Evolutionary conservation across 768 basidiomycete genomes (phyloP).

Genomic region (Calvatia gigantea): DNA sequence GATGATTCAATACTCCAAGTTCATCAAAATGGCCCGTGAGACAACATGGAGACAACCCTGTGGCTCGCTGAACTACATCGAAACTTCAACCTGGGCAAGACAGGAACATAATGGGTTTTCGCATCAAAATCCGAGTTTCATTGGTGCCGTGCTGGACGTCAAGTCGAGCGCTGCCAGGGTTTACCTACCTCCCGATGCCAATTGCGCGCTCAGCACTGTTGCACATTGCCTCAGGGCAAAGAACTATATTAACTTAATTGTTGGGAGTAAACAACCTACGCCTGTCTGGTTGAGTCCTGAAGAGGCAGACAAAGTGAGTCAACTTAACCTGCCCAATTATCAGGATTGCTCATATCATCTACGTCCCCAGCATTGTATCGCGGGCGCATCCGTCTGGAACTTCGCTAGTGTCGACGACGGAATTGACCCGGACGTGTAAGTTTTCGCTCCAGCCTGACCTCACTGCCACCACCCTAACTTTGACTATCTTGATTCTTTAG

Average conservation of each 20-base stretch:
- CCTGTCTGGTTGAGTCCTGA: conserved; percentile 76
- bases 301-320: conserved; percentile 63
- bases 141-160: conserved; percentile 79
- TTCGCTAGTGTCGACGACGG: conserved; percentile 76
- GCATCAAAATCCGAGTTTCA: conserved; percentile 83
- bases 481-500: conserved; percentile 36
- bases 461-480: not conserved
- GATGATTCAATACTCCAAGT: conserved; percentile 89
- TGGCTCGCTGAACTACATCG: conserved; percentile 80
- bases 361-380: conserved; percentile 65
- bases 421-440: conserved; percentile 67
- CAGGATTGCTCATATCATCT: conserved; percentile 10
- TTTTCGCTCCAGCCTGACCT: not conserved
- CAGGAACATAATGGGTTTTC: conserved; percentile 91
- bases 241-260: conserved; percentile 86
- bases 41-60: conserved; percentile 69
- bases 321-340: not conserved
- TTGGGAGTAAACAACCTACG: conserved; percentile 83
- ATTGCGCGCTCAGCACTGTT: conserved; percentile 80
- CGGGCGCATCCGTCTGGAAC: conserved; percentile 85
- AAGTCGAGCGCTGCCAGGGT: conserved; percentile 71
- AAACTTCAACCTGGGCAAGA: conserved; percentile 83
- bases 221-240: conserved; percentile 81
- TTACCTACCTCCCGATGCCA: conserved; percentile 88
- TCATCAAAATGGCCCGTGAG: conserved; percentile 76